phyloP scores from a whole-genome alignment of 2,329 filamentous ascomycete species.

The Curvularia sp. region DNA sequence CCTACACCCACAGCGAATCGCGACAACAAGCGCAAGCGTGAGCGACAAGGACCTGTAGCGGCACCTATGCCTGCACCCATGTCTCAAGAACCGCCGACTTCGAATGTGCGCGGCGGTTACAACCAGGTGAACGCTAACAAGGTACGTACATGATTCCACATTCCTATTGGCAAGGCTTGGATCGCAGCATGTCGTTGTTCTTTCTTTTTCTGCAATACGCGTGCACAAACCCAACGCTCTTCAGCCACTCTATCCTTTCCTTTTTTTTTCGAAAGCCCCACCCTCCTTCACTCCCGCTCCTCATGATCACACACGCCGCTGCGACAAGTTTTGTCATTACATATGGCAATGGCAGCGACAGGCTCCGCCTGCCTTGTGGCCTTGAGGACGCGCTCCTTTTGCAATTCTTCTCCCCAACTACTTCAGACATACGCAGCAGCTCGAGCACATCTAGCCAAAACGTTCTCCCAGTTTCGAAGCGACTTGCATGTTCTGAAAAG shows the following conservation, averaged over 20 bases:
- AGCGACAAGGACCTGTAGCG: conserved; percentile 62
- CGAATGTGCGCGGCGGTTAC: conserved; percentile 41
- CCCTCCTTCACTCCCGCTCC: background rate
- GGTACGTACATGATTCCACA: conserved; percentile 28
- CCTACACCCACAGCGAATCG: conserved; percentile 82
- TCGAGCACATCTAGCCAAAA: background rate
- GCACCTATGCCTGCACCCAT: conserved; percentile 45
- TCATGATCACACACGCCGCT: conserved; percentile 1
- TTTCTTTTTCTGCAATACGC: conserved; percentile 11
- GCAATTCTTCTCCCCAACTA: background rate
- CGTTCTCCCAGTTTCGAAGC: background rate
- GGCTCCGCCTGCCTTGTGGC: background rate
- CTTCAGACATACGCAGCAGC: background rate
- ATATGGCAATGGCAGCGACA: background rate
- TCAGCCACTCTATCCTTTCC: background rate
- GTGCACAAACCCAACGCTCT: conserved; percentile 10
- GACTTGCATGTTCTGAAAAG: background rate
- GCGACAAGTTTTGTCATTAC: background rate
- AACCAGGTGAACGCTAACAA: conserved; percentile 42
- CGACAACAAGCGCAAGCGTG: conserved; percentile 83
- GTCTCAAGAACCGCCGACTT: conserved; percentile 43
- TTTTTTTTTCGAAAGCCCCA: background rate
- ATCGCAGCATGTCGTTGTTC: conserved; percentile 5
- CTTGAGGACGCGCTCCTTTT: background rate
- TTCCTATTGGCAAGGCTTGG: conserved; percentile 7